Evolutionary conservation across 257 asterid genomes (phyloP).

Genomic region (Capsicum pubescens): DNA sequence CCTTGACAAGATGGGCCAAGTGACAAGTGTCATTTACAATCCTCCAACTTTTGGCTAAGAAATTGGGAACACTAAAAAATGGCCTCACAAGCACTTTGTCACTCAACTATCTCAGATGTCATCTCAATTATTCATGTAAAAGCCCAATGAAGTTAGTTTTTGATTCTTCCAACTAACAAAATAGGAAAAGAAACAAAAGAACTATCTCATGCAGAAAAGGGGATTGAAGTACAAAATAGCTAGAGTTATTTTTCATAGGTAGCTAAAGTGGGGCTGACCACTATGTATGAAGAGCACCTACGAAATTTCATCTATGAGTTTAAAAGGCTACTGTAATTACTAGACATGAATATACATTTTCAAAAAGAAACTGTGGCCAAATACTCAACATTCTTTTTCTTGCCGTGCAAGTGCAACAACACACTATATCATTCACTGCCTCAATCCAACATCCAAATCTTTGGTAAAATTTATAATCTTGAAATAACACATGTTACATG

Average conservation of each 20-base stretch:
- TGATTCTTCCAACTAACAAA: neutral
- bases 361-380: neutral
- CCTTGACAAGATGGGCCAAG: constrained; percentile 24
- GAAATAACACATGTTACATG: neutral
- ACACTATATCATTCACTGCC: neutral
- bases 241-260: too few species aligned
- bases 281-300: too few species aligned
- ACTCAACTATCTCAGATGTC: neutral
- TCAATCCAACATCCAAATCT: neutral
- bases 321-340: neutral
- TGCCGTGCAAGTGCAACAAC: neutral
- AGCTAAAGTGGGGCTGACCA: too few species aligned
- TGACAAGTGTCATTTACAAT: constrained; percentile 16
- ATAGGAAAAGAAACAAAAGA: neutral
- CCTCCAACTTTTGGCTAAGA: neutral
- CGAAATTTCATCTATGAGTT: too few species aligned
- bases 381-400: neutral
- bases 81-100: constrained; percentile 23
- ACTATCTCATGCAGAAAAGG: neutral
- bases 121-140: constrained; percentile 20
- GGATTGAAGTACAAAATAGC: neutral
- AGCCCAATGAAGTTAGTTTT: neutral
- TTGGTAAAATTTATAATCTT: neutral
- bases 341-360: neutral
- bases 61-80: constrained; percentile 26